phyloP scores from a whole-genome alignment of 1,284 basidiomycete genomes.

The Cutaneotrichosporon arboriforme region DNA sequence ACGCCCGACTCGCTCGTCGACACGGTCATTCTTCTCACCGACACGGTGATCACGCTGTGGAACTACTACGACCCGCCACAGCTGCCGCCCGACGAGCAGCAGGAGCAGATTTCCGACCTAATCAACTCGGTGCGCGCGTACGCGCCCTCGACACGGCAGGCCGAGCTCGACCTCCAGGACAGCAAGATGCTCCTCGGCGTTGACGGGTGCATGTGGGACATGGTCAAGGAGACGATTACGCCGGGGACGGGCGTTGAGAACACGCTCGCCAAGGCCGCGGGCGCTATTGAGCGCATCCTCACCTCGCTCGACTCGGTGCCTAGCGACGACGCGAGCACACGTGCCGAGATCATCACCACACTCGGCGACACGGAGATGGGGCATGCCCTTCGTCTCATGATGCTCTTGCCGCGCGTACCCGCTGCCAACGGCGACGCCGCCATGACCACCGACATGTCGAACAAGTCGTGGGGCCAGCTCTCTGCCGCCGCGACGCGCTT shows the following conservation, averaged over 20 bases:
- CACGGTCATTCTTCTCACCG: conserved; percentile 32
- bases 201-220: conserved; percentile 41
- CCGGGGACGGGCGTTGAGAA: conserved; percentile 25
- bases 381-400: conserved; percentile 27
- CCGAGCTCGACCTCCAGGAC: conserved; percentile 40
- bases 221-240: conserved; percentile 26
- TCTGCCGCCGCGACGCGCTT: conserved; percentile 28
- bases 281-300: conserved; percentile 28
- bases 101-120: conserved; percentile 27
- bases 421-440: background rate
- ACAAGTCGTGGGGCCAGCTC: conserved; percentile 38
- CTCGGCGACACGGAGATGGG: conserved; percentile 35
- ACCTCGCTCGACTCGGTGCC: conserved; percentile 26
- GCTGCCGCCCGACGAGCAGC: conserved; percentile 31
- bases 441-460: conserved; percentile 18
- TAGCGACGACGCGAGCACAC: conserved; percentile 22
- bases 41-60: conserved; percentile 37
- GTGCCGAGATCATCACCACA: conserved; percentile 35
- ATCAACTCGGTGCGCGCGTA: conserved; percentile 27
- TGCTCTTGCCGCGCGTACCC: conserved; percentile 21
- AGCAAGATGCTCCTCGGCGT: conserved; percentile 38
- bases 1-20: conserved; percentile 41
- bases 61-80: conserved; percentile 23
- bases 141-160: conserved; percentile 28
- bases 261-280: conserved; percentile 30